Evolutionary conservation across 2,329 filamentous ascomycete genomes (phyloP), one percentile per base, ranked within the genome.

Genomic region (Penicillium sp.): DNA sequence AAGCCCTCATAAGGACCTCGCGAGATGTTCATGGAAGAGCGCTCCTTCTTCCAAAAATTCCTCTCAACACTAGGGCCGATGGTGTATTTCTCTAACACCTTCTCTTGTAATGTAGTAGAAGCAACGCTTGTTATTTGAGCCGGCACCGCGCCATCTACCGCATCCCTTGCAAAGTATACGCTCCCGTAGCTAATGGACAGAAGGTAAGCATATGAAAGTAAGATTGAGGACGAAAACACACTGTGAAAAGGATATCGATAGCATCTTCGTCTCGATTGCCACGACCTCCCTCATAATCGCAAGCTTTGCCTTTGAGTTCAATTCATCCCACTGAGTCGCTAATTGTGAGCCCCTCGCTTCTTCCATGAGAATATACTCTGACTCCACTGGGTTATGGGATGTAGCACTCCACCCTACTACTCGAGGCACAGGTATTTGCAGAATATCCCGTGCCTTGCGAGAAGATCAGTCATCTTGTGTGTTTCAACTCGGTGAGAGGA

Each of bases 1-100:
- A n/a, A n/a, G n/a, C n/a, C n/a, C n/a, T n/a, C n/a, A n/a, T 53
- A 77, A 43, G 73, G 74, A n/a, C 75, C 74, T 41, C 72, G 66
- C 59, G 76, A 69, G 50, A 74, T 66, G 29, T 58, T 34, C 65
- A 74, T 72, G 7, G 38, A 54, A 39, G 66, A 62, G 40, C 71
- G 67, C 58, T 74, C 64, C 51, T 65, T 65, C 7, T 62, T 63
- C 74, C 70, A 76, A 57, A 73, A 73, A 14, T 56, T 59, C 47
- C 58, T 64, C 18, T 39, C 63, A 14, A 67, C 67, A 30, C 71
- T 67, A 54, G 74, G 74, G 2, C 73, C n/a, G n/a, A n/a, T n/a
- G n/a, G n/a, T n/a, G n/a, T n/a, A n/a, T n/a, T n/a, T n/a, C n/a
- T n/a, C n/a, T n/a, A n/a, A n/a, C n/a, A n/a, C n/a, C n/a, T n/a